Conservation (phyloP, 306 rosid species). For the Crotalaria pallida region DNA sequence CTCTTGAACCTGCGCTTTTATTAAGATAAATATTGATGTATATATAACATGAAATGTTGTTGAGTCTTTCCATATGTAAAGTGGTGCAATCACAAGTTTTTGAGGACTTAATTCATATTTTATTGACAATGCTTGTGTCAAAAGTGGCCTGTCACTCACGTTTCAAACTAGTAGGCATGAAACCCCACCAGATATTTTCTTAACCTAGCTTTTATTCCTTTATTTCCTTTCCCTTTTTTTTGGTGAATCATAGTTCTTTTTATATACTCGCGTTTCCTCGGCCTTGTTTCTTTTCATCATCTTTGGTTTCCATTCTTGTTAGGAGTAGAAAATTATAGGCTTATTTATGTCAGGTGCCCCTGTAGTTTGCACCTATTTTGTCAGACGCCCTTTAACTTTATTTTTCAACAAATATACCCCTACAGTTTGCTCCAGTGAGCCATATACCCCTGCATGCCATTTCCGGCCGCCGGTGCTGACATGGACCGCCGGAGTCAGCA, state of each 20-base stretch:
- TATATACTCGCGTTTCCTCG: background rate
- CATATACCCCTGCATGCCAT: too few species aligned
- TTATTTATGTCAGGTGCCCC: too few species aligned
- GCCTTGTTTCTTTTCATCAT: background rate
- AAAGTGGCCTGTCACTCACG: background rate
- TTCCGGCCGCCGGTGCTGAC: too few species aligned
- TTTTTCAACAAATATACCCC: too few species aligned
- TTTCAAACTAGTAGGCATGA: background rate
- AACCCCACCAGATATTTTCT: background rate
- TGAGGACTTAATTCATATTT: background rate
- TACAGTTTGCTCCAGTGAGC: too few species aligned
- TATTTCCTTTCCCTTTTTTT: too few species aligned
- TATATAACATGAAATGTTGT: background rate
- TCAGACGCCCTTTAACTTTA: too few species aligned
- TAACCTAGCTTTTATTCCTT: background rate
- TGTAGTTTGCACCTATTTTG: too few species aligned
- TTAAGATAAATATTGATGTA: background rate
- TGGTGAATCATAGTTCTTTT: background rate
- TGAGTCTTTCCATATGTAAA: background rate
- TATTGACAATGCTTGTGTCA: background rate
- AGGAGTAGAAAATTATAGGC: background rate
- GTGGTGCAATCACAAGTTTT: background rate
- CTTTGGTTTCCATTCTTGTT: background rate
- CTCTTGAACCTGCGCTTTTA: background rate
- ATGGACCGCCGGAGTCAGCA: too few species aligned